Conservation (phyloP, 306 rosid genomes). For the Rosa rugosa region DNA sequence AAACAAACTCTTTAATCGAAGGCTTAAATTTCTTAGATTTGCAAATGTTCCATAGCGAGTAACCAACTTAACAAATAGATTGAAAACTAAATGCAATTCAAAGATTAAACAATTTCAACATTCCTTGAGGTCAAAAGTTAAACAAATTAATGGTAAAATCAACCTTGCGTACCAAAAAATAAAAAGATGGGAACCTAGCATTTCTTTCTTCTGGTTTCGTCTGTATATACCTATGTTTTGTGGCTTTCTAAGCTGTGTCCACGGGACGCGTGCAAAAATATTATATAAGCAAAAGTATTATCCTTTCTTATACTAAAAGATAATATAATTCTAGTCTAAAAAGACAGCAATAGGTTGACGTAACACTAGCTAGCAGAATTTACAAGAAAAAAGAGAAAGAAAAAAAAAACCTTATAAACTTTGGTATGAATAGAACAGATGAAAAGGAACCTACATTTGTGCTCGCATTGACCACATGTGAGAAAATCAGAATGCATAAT, state of each 20-base stretch:
- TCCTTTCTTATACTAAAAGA: neutral
- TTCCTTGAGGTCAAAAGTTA: neutral
- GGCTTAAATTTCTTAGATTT: neutral
- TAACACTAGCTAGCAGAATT: neutral
- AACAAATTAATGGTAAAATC: too few species aligned
- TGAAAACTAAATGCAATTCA: neutral
- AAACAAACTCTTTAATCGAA: neutral
- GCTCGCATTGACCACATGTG: conserved; percentile 75
- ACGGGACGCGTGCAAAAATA: too few species aligned
- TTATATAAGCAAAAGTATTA: neutral
- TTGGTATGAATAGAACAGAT: neutral
- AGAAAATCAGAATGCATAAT: conserved; percentile 26
- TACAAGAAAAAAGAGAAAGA: too few species aligned
- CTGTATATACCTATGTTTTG: too few species aligned
- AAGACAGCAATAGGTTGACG: neutral
- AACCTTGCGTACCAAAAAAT: neutral
- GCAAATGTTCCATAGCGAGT: neutral
- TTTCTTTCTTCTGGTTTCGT: neutral
- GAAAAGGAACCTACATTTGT: conserved; percentile 51
- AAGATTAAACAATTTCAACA: neutral
- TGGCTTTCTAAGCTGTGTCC: too few species aligned
- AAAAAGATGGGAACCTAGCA: neutral
- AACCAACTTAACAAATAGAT: neutral
- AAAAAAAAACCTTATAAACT: neutral
- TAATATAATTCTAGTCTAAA: neutral